Conservation (phyloP, 306 rosid genomes). For the Cyclanthera cordifolia region DNA sequence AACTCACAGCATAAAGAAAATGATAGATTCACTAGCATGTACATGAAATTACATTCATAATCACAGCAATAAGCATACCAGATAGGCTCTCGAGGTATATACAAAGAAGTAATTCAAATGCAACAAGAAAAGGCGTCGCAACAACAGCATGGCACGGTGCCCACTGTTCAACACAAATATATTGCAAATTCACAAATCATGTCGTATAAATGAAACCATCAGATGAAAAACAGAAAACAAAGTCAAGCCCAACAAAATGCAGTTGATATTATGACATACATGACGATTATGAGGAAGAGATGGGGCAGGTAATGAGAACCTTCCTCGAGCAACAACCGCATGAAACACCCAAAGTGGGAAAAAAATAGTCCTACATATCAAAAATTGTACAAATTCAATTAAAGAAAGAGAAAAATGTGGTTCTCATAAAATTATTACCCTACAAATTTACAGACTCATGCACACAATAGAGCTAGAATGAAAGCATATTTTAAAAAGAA, state of each 20-base stretch:
- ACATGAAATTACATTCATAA: neutral
- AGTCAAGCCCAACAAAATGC: neutral
- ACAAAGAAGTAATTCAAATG: constrained; percentile 97
- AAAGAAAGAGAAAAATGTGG: neutral
- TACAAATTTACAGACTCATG: no score
- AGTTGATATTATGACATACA: constrained; percentile 30
- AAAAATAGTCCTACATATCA: constrained; percentile 57
- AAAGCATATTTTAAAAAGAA: no score
- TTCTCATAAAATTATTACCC: no score
- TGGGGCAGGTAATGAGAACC: constrained; percentile 97
- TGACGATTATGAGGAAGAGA: constrained; percentile 86
- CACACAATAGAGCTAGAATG: no score
- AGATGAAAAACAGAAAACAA: constrained; percentile 2
- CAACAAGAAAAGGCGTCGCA: constrained; percentile 77
- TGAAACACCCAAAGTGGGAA: constrained; percentile 91
- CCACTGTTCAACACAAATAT: constrained; percentile 72
- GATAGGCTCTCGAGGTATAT: constrained; percentile 77
- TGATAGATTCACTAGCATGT: neutral
- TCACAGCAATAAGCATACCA: constrained; percentile 41
- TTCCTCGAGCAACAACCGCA: constrained; percentile 85
- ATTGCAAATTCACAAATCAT: constrained; percentile 2
- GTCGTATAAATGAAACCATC: neutral
- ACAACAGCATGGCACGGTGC: constrained; percentile 97
- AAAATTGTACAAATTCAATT: constrained; percentile 9
- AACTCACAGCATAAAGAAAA: neutral